phyloP scores from a whole-genome alignment of 1,284 basidiomycete species.

The Moniliophthora roreri region DNA sequence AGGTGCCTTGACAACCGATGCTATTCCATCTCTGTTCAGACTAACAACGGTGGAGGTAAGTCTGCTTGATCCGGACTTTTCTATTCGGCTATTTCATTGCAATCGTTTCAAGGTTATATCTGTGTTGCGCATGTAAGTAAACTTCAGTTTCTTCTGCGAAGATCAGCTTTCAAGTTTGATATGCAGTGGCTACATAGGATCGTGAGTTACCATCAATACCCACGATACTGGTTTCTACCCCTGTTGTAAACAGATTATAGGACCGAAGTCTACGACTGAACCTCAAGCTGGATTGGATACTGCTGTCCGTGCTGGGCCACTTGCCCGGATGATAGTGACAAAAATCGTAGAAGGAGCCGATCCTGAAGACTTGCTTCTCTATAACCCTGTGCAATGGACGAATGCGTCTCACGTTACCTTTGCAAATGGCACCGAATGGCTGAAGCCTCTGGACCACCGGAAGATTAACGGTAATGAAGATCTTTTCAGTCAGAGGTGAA shows the following conservation, averaged over 20 bases:
- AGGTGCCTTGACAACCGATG: constrained; percentile 9
- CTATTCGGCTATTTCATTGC: not conserved
- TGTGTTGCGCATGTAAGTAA: constrained; percentile 58
- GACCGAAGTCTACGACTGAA: constrained; percentile 48
- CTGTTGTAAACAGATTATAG: constrained; percentile 42
- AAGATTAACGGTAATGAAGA: constrained; percentile 48
- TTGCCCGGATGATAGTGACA: constrained; percentile 51
- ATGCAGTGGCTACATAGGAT: constrained; percentile 62
- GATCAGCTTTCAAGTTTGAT: constrained; percentile 1
- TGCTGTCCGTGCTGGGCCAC: constrained; percentile 44
- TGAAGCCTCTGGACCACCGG: constrained; percentile 37
- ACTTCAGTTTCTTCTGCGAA: not conserved
- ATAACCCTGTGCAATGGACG: constrained; percentile 51
- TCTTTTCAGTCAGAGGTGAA: constrained; percentile 47
- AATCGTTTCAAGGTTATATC: constrained; percentile 41
- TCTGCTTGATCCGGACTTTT: not conserved
- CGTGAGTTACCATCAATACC: constrained; percentile 31
- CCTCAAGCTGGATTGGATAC: constrained; percentile 62
- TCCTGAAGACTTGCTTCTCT: constrained; percentile 43
- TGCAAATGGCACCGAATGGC: constrained; percentile 43
- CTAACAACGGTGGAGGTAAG: constrained; percentile 59
- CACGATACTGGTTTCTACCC: not conserved
- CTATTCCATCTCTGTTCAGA: constrained; percentile 29
- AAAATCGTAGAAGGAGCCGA: constrained; percentile 44
- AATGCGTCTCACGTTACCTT: constrained; percentile 50